Evolutionary conservation across 164 flowering plant species (phyloP).

Genomic region (Tinospora cordifolia): DNA sequence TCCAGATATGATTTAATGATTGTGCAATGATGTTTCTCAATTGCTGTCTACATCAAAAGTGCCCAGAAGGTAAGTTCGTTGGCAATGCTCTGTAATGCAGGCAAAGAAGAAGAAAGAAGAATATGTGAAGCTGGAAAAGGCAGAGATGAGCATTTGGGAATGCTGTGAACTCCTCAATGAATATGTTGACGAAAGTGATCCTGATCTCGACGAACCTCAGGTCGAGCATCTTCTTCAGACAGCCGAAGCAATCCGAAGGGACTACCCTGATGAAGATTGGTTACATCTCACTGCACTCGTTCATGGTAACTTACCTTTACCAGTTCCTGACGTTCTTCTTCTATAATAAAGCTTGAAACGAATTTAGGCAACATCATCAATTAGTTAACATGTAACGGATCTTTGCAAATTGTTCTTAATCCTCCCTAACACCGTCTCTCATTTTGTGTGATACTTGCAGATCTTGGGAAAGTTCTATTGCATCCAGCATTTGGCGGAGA

Average conservation of each 20-base stretch:
- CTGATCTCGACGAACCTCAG: slow-evolving; percentile 42
- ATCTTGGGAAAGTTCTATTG: slow-evolving; percentile 36
- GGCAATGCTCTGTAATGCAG: slow-evolving; percentile 8
- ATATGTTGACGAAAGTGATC: slow-evolving; percentile 37
- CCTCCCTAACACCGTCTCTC: not conserved
- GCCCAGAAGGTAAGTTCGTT: too few relatives aligned
- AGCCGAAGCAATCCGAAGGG: slow-evolving; percentile 37
- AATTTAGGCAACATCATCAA: too few relatives aligned
- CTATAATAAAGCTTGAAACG: too few relatives aligned
- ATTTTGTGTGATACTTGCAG: slow-evolving; percentile 6
- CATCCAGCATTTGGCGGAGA: slow-evolving; percentile 29
- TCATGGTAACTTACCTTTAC: slow-evolving; percentile 21
- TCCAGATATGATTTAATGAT: too few relatives aligned
- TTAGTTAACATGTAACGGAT: too few relatives aligned
- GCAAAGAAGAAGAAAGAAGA: slow-evolving; percentile 29
- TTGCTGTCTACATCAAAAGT: too few relatives aligned
- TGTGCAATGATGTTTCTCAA: too few relatives aligned
- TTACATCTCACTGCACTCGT: slow-evolving; percentile 39
- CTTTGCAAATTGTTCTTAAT: not conserved
- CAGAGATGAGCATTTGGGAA: slow-evolving; percentile 39
- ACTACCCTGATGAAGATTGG: slow-evolving; percentile 43
- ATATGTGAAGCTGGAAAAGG: slow-evolving; percentile 27
- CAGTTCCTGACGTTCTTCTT: too few relatives aligned
- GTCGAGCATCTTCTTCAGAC: slow-evolving; percentile 37
- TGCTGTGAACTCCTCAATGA: slow-evolving; percentile 39